Evolutionary conservation across 2,329 filamentous ascomycete species (phyloP), one percentile per base, ranked within the genome.

Genomic region (Paraphaeosphaeria minitans): DNA sequence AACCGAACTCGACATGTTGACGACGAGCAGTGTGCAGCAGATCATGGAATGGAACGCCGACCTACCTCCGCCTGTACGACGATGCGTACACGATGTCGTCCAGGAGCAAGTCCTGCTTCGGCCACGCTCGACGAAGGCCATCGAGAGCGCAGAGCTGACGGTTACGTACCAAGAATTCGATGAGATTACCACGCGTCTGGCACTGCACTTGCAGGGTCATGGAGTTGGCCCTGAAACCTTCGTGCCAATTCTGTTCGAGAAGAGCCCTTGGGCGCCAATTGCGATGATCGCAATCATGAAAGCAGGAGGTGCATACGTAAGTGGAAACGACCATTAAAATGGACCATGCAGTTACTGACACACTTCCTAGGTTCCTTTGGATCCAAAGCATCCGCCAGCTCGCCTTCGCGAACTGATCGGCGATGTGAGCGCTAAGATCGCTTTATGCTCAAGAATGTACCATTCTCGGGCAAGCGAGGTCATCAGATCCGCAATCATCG

Each of bases 221-320:
- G 72, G 72, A 14, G 62, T 74, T 19, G 56, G 60, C 0, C 67
- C 70, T 0, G 71, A 74, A 51, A 70, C 66, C 0, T 69, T 75
- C 39, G 71, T 76, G n/a, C 73, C 74, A 9, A 71, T 77, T 21
- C 56, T 73, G n/a, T 74, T 77, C 56, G 74, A 76, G 19, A 77
- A 77, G 58, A 74, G 68, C 1, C 64, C 65, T 2, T 72, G 66
- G 64, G 67, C 69, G 16, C 66, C 75, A 45, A 60, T 77, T 21
- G 64, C 66, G 22, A 75, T 75, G 66, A 71, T 76, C 29, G 71
- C 72, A 1, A 71, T 76, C 61, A 72, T 76, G 71, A 77, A 77
- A 56, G 73, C 74, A 10, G 74, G 75, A n/a, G 74, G 68, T 8
- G 72, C 73, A 16, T 77, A 75, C 45, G 70, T 53, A 19, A 53